A percentile compares a stretch with the other conserved stretches of the same genome.
Conservation (phyloP, 208 protist genomes). For the Leishmania gerbilli region DNA sequence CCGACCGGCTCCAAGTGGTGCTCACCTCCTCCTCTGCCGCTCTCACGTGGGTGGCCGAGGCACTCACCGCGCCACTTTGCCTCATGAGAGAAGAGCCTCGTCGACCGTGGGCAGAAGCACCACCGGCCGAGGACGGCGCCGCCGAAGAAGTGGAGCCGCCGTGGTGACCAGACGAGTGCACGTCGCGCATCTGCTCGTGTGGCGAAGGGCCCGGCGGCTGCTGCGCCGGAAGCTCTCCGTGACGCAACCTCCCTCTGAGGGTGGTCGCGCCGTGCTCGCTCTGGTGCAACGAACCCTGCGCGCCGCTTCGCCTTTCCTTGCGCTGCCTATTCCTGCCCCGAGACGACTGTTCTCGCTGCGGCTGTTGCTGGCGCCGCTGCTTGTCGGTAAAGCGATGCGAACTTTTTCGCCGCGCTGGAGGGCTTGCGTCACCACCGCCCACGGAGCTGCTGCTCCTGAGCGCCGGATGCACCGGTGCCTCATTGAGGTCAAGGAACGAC, state of each 20-base stretch:
- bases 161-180: not conserved
- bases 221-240: not conserved
- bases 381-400: not conserved
- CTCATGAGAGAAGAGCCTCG: not conserved
- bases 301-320: not conserved
- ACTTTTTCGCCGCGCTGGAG: not conserved
- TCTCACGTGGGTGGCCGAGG: too few relatives aligned
- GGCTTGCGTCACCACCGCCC: not conserved
- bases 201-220: not conserved
- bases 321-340: not conserved
- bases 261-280: not conserved
- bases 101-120: not conserved
- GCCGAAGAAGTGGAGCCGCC: not conserved
- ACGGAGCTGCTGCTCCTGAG: not conserved
- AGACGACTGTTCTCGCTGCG: not conserved
- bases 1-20: not conserved
- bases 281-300: not conserved
- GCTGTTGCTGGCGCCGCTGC: not conserved
- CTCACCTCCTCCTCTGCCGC: not conserved
- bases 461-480: not conserved
- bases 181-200: not conserved
- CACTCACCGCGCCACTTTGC: not conserved
- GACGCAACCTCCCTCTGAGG: too few relatives aligned
- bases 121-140: not conserved
- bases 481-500: slow-evolving; percentile 5